Conservation (phyloP, 768 basidiomycete species). For the Suillus bovinus region DNA sequence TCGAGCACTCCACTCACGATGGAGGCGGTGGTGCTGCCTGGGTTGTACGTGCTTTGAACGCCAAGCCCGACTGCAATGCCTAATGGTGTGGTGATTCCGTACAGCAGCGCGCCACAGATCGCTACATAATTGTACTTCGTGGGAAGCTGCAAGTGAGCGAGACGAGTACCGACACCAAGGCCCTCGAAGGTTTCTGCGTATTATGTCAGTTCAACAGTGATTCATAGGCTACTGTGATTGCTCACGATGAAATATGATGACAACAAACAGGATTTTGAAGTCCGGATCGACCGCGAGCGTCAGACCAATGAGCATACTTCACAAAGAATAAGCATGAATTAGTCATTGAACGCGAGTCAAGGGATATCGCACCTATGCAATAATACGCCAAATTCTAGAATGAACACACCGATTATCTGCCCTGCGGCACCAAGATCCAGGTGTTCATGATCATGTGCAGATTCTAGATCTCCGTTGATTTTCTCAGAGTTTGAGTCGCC, state of each 20-base stretch:
- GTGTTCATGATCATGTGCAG: conserved; percentile 14
- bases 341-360: not conserved
- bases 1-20: conserved; percentile 88
- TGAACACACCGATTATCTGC: conserved; percentile 84
- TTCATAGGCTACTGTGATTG: conserved; percentile 17
- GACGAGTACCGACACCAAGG: conserved; percentile 86
- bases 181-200: conserved; percentile 88
- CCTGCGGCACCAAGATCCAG: conserved; percentile 50
- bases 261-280: conserved; percentile 87
- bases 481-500: conserved; percentile 22
- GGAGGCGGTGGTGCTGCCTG: conserved; percentile 68
- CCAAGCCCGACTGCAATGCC: conserved; percentile 88
- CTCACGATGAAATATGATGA: conserved; percentile 90
- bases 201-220: conserved; percentile 5
- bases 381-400: conserved; percentile 92
- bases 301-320: conserved; percentile 80
- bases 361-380: conserved; percentile 61
- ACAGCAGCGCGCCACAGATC: conserved; percentile 58
- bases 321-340: not conserved
- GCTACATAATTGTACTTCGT: conserved; percentile 56
- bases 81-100: conserved; percentile 80
- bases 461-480: conserved; percentile 31
- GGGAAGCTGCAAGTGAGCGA: conserved; percentile 74
- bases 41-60: conserved; percentile 77
- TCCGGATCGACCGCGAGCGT: conserved; percentile 85